These are phyloP conservation scores for Candida easanensis DNA, from an alignment of 805 yeast species.

Conservation along the genomic window DNA sequence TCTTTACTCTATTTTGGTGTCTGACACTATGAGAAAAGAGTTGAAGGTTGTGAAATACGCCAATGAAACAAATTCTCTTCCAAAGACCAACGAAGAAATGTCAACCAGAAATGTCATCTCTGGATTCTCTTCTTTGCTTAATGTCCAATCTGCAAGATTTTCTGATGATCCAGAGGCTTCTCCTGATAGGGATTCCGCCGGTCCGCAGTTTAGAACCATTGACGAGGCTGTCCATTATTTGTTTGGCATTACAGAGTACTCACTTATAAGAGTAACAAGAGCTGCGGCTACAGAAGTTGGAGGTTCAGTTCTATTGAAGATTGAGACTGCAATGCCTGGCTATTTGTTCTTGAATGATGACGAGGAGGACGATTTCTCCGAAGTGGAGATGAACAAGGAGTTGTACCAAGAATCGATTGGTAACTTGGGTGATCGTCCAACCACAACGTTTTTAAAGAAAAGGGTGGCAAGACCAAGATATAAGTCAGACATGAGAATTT, in stretches of 20 bases:
- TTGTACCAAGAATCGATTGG: conserved; percentile 24
- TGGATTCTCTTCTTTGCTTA: conserved; percentile 23
- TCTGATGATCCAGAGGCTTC: conserved; percentile 25
- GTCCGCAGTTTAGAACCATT: conserved; percentile 38
- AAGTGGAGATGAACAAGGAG: conserved; percentile 20
- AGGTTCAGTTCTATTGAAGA: conserved; percentile 49
- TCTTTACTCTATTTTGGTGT: conserved; percentile 41
- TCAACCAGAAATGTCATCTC: conserved; percentile 21
- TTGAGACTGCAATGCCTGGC: conserved; percentile 56
- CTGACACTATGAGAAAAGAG: conserved; percentile 27
- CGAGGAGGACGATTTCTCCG: conserved; percentile 28
- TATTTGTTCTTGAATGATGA: conserved; percentile 49
- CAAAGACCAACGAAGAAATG: conserved; percentile 19
- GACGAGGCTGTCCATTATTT: conserved; percentile 44
- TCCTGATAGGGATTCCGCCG: conserved; percentile 8
- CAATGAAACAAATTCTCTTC: conserved; percentile 9
- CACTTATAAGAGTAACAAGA: conserved; percentile 50
- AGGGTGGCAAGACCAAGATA: conserved; percentile 60
- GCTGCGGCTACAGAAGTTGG: conserved; percentile 51
- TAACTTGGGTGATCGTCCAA: conserved; percentile 39
- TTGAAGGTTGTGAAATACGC: conserved; percentile 25
- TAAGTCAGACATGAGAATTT: conserved; percentile 62
- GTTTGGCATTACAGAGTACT: conserved; percentile 40
- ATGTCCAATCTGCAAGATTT: conserved; percentile 23
- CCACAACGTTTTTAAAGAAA: conserved; percentile 51